Evolutionary conservation across 768 basidiomycete species (phyloP).

Genomic region (Rhodotorula babjevae): DNA sequence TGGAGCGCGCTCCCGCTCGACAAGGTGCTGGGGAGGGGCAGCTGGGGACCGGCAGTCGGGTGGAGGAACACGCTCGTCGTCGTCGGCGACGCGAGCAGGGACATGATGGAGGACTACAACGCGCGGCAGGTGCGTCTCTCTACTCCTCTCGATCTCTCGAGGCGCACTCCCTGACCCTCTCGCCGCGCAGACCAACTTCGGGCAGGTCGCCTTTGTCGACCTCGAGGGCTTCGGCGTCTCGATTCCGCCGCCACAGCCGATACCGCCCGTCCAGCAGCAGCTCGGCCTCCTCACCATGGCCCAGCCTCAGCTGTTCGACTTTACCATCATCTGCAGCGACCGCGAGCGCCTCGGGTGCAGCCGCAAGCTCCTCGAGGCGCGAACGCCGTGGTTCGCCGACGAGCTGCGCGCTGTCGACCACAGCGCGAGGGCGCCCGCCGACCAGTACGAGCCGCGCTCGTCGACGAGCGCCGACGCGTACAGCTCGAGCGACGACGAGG

Average conservation of each 20-base stretch:
- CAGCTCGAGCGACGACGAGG: conserved; percentile 31
- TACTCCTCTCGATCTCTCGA: not conserved
- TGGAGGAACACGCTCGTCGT: conserved; percentile 85
- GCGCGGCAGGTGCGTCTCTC: conserved; percentile 39
- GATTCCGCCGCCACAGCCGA: conserved; percentile 62
- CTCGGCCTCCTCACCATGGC: conserved; percentile 70
- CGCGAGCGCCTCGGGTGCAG: conserved; percentile 76
- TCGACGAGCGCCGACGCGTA: not conserved
- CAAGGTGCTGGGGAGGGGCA: conserved; percentile 74
- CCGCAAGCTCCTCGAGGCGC: conserved; percentile 70
- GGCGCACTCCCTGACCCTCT: not conserved
- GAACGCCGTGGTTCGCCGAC: conserved; percentile 82
- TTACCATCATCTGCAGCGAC: conserved; percentile 87
- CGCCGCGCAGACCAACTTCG: conserved; percentile 69
- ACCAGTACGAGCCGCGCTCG: not conserved
- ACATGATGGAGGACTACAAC: conserved; percentile 84
- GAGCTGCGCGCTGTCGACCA: conserved; percentile 10
- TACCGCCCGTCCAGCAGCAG: conserved; percentile 71
- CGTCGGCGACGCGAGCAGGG: conserved; percentile 77
- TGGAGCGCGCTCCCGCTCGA: conserved; percentile 87
- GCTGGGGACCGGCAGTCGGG: conserved; percentile 87
- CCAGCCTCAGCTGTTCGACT: conserved; percentile 56
- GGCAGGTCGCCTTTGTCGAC: conserved; percentile 39
- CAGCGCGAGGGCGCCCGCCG: not conserved
- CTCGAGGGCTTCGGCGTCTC: conserved; percentile 90